Base-by-base conservation (phyloP, 345 rosid genomes). In the Euphorbia pulcherrima region DNA sequence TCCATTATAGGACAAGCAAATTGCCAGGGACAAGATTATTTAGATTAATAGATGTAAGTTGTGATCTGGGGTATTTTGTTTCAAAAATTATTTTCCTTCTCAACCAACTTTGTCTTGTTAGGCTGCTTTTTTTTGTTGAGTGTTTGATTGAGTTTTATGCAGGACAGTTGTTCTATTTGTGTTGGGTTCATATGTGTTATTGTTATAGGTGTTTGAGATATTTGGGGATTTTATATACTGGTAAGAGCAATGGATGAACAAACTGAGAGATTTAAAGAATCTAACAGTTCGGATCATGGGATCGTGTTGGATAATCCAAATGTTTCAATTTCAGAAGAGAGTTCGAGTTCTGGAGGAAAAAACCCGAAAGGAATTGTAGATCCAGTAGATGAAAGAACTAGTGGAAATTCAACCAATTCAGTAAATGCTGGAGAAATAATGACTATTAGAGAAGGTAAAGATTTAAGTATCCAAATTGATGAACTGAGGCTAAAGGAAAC, bases 211-310 rank as follows among this genome's bases (percentile, higher is more conserved):
- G 69, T 65, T 71, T 60, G 50, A 66, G 65, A 23, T 64, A 33
- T 59, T 54, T 28, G 64, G 74, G 17, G 59, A 54, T 30, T 64
- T 1, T 13, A 54, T 61, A 28, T 33, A 33, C 7, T 33, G 27
- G 37, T 21, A 18, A 47, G 54, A 74, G 65, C 61, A 74, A 84
- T 86, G 90, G 88, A 80, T 51, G 55, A 27, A 52, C 74, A 65
- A 28, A 64, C 64, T 35, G 7, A n/a, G 37, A 64, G 24, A 35
- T 44, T 24, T 57, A 61, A 55, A 33, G 28, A 37, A 52, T 55
- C 46, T 1, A 47, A 37, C 39, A 62, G 56, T 48, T 62, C 18
- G 23, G 58, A 47, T 55, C 2, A 35, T 47, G 24, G 39, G 59
- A 44, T 21, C 27, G 67, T 30, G 21, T 24, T 17, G 17, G 57